Conservation (phyloP, 768 basidiomycete genomes). For the Calocera viscosa region DNA sequence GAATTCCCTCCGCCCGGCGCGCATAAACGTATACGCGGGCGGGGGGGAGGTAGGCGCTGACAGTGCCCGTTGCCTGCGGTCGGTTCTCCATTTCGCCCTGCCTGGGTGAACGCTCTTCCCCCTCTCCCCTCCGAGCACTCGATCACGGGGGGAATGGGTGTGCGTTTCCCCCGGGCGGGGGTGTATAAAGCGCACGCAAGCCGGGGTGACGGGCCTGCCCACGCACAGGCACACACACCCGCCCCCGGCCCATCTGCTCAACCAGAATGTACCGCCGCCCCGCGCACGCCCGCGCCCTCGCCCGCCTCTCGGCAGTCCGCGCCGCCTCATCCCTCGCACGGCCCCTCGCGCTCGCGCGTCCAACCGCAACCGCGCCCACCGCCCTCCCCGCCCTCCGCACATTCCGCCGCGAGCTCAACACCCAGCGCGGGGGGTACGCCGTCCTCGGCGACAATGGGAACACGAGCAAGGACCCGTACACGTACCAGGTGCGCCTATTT, state of each 20-base stretch:
- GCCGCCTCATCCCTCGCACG: neutral
- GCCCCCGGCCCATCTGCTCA: neutral
- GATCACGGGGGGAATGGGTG: neutral
- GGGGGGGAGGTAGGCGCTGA: neutral
- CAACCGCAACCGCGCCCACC: neutral
- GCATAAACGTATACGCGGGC: neutral
- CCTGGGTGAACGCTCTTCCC: conserved; percentile 2
- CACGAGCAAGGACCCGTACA: conserved; percentile 15
- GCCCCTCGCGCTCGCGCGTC: neutral
- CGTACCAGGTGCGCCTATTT: conserved; percentile 13
- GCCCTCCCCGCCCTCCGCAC: neutral
- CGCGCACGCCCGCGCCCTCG: neutral
- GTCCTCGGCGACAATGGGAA: neutral
- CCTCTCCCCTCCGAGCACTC: neutral
- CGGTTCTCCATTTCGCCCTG: no score
- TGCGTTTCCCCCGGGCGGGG: neutral
- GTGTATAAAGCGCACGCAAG: neutral
- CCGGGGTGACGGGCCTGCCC: no score
- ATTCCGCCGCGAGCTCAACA: conserved; percentile 6
- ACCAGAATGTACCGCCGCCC: conserved; percentile 9
- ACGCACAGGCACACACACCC: no score
- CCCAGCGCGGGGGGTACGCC: conserved; percentile 1
- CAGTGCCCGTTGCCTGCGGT: neutral
- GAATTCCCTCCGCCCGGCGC: neutral
- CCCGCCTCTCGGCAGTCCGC: conserved; percentile 2